These are phyloP conservation scores for Geosmithia putterillii DNA, from an alignment of 2,329 filamentous ascomycete genomes.

Conservation along the genomic window DNA sequence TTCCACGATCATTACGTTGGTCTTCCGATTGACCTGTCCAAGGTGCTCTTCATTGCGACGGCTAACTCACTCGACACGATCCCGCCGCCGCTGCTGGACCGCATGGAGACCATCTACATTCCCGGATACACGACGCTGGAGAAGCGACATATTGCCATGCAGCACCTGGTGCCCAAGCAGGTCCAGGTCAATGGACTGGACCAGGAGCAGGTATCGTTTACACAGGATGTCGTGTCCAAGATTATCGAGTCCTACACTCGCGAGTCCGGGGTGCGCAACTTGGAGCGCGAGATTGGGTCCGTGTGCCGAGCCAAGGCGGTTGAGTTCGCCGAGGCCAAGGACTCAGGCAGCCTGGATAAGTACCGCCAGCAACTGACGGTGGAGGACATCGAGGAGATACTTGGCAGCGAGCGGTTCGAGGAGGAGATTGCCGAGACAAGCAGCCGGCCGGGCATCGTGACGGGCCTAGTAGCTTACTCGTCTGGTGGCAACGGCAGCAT, in stretches of 20 bases:
- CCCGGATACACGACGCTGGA: conserved; percentile 95
- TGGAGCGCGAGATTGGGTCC: conserved; percentile 89
- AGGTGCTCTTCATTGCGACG: conserved; percentile 94
- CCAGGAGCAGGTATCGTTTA: conserved; percentile 62
- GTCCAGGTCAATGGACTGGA: conserved; percentile 78
- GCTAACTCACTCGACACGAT: conserved; percentile 94
- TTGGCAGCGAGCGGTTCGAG: conserved; percentile 88
- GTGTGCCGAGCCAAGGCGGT: conserved; percentile 94
- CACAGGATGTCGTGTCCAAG: conserved; percentile 79
- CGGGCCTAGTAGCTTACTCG: conserved; percentile 88
- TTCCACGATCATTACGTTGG: conserved; percentile 96
- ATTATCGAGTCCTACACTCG: conserved; percentile 95
- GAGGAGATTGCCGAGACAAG: conserved; percentile 89
- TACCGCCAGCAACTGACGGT: conserved; percentile 67
- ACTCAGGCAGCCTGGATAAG: conserved; percentile 50
- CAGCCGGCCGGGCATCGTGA: conserved; percentile 80
- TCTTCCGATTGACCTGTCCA: conserved; percentile 89
- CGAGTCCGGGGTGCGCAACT: conserved; percentile 88
- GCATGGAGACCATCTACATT: conserved; percentile 92
- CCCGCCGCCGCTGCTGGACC: conserved; percentile 81
- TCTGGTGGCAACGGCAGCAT: conserved; percentile 90
- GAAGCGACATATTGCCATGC: conserved; percentile 87
- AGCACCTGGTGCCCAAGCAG: conserved; percentile 94
- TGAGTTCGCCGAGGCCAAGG: conserved; percentile 82
- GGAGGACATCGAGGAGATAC: conserved; percentile 76